Base-by-base conservation (phyloP, 768 basidiomycete genomes). In the Amanita pseudoporphyria region DNA sequence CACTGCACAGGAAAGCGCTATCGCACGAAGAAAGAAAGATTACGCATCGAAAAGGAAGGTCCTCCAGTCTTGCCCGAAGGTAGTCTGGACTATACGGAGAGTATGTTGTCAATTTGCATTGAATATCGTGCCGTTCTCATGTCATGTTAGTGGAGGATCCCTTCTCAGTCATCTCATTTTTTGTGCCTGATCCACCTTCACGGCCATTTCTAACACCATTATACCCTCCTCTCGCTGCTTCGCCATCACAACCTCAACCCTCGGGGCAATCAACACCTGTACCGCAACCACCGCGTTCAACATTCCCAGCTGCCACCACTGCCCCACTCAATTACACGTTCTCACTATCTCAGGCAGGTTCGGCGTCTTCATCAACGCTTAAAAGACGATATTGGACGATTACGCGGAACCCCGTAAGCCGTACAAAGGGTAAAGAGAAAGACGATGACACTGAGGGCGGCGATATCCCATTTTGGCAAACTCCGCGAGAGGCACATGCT, bases 11-110 rank as follows among this genome's bases (percentile, higher is more conserved):
- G 84, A 16, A 88, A 87, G 57, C 75, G 79, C 10, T 87, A 88
- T 58, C 77, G 76, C 49, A 88, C 86, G 1, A 90, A 90, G 70
- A 88, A 84, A 57, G 87, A 90, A 55, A 72, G 87, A 9, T 56
- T 87, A 51, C 72, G 83, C n/a, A 73, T 88, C 39, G 87, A 89
- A 58, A 82, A 77, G 52, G 79, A 81, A 52, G 87, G 87, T 0
- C 84, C 82, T 14, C 87, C 87, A 0, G 71, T 73, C 19, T 69
- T 70, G 5, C 60, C 76, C n/a, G 87, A 90, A 58, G 87, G 87
- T n/a, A 88, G 87, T 62, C 66, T 89, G 28, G 80, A 87, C 63
- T 87, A 87, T 56, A 56, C 72, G 21, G 78, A 86, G 62, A 78
- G 85, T 87, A 58, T 36, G 79, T 10, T 67, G 35, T 45, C 41